phyloP scores from a whole-genome alignment of 1,139 yeast genomes.

The Magnusiomyces ingens region DNA sequence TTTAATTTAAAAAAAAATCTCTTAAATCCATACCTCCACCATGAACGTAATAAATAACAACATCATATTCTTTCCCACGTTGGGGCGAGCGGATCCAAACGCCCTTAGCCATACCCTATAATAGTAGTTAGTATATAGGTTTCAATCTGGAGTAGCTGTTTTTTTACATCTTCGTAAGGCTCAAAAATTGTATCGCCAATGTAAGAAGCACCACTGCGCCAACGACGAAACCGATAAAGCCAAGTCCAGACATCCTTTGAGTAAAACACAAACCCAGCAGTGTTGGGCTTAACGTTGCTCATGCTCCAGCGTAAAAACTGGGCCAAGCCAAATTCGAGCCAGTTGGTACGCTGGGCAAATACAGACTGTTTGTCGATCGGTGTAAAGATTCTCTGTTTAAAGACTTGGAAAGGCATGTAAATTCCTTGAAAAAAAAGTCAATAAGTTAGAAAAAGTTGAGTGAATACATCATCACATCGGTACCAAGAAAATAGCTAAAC shows the following conservation, averaged over 20 bases:
- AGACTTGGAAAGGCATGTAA: slow-evolving; percentile 20
- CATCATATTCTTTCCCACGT: slow-evolving; percentile 30
- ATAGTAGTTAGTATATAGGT: not conserved
- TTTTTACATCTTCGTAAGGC: not conserved
- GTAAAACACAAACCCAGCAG: slow-evolving; percentile 22
- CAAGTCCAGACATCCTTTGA: slow-evolving; percentile 19
- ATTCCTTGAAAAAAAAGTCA: slow-evolving; percentile 11
- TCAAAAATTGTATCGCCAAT: slow-evolving; percentile 24
- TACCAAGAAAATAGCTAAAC: slow-evolving; percentile 11
- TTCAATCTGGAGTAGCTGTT: not conserved
- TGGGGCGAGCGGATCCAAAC: slow-evolving; percentile 34
- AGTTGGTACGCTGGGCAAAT: slow-evolving; percentile 23
- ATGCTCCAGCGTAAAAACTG: slow-evolving; percentile 22
- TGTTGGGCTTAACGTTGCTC: slow-evolving; percentile 18
- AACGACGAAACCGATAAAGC: slow-evolving; percentile 24
- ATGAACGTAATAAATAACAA: slow-evolving; percentile 36
- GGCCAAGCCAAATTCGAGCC: slow-evolving; percentile 24
- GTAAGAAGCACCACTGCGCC: slow-evolving; percentile 25
- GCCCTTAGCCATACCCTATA: slow-evolving; percentile 26
- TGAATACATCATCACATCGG: not conserved
- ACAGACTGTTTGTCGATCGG: slow-evolving; percentile 24
- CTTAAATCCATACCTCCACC: slow-evolving; percentile 28
- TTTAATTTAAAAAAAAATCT: not conserved
- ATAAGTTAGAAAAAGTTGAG: not conserved
- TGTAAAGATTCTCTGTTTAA: slow-evolving; percentile 20